Evolutionary conservation across 306 rosid species (phyloP).

Genomic region (Sphenostylis stenocarpa): DNA sequence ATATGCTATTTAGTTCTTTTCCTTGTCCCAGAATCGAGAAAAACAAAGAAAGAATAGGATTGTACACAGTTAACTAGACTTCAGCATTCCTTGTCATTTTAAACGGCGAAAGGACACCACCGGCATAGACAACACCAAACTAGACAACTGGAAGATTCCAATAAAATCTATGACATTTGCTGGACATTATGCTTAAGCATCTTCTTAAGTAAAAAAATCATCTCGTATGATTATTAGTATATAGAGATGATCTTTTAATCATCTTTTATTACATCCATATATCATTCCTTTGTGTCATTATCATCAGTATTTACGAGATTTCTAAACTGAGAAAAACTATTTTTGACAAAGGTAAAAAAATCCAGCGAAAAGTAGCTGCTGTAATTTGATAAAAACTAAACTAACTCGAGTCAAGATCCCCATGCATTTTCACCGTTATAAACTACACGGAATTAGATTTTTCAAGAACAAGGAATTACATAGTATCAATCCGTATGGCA

Average conservation of each 20-base stretch:
- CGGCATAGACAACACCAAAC: not conserved
- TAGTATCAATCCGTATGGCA: slow-evolving; percentile 43
- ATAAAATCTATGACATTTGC: not conserved
- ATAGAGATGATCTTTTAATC: not conserved
- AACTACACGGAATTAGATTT: slow-evolving; percentile 31
- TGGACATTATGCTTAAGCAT: not conserved
- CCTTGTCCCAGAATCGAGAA: not conserved
- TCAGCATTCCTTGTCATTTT: not conserved
- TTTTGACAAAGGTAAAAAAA: not conserved
- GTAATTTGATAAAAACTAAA: not conserved
- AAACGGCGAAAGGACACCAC: not conserved
- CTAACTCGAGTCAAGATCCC: not conserved
- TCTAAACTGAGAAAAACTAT: not conserved
- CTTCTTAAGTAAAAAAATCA: not conserved
- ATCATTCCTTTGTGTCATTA: not conserved
- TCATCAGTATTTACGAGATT: not conserved
- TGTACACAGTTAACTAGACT: not conserved
- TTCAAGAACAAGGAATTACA: slow-evolving; percentile 51
- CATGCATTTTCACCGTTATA: not conserved
- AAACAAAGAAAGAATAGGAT: not conserved
- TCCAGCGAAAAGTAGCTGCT: no score
- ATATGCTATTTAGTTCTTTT: not conserved
- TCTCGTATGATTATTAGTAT: not conserved
- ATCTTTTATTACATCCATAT: not conserved
- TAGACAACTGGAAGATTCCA: not conserved